Evolutionary conservation across 129 eudicot genomes (phyloP), one percentile per base, ranked within the genome.

Genomic region (Saposhnikovia divaricata): DNA sequence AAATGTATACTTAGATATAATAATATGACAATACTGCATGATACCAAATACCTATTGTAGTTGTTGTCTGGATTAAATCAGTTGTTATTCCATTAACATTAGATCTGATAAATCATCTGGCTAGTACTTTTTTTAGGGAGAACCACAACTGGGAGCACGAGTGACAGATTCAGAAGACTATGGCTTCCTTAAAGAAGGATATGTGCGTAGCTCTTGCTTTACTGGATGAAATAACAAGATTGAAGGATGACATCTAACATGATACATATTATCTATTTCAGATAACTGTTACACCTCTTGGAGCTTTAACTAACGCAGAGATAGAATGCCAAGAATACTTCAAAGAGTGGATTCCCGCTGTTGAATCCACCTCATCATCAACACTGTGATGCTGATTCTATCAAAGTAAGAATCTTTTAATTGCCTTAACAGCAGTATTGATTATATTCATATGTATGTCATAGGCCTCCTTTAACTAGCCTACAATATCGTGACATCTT

Each of bases 221-320:
- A 68, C 73, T 68, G 39, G 39, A 68, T 75, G 40, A 77, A 40
- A 66, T 75, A 18, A 51, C 12, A 19, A 77, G 76, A 21, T 27
- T 19, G 70, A 50, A 25, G 39, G 21, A 15, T 40, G 66, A 25
- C 45, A 27, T 42, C 75, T 77, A 53, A 78, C 72, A 39, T 59
- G 21, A 13, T 4, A 43, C 8, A 34, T 61, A 5, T 51, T n/a
- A n/a, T 74, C 31, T 72, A 44, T 88, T 85, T 85, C 96, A 93
- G 98, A 91, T 93, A 88, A 86, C 92, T 77, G 92, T 93, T 50
- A 88, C 86, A 76, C 92, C 98, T 77, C 93, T 93, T 78, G 92
- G 97, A 44, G 93, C 93, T 82, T 84, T 93, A 74, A 84, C 87
- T 63, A 85, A 87, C 47, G 89, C 93, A 18, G 98, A 93, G 79